Percentiles rank a stretch among this genome's conserved stretches.
Conservation (phyloP, 2,329 filamentous ascomycete genomes). For the Fusarium camptoceras region DNA sequence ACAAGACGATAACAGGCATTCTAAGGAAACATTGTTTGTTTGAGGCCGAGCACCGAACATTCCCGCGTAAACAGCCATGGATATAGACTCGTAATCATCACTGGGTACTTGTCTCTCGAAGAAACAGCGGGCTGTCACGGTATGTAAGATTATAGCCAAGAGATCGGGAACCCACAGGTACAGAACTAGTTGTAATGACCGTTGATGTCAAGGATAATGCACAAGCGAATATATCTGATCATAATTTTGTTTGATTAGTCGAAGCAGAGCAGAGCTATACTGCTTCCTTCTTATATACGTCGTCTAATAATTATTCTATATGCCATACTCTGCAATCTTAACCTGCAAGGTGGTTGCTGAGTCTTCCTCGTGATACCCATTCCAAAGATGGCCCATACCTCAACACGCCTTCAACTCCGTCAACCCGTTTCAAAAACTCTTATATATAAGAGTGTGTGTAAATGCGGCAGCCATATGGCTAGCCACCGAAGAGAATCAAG, state of each 20-base stretch:
- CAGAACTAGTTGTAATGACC: background rate
- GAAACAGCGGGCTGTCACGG: background rate
- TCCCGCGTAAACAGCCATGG: background rate
- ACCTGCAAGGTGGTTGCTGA: conserved; percentile 23
- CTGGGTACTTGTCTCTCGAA: background rate
- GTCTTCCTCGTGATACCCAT: conserved; percentile 41
- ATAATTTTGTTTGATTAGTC: conserved; percentile 33
- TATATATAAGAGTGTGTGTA: conserved; percentile 12
- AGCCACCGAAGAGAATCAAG: conserved; percentile 24
- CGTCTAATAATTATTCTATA: conserved; percentile 39
- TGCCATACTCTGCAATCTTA: conserved; percentile 29
- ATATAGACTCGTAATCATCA: background rate
- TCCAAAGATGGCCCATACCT: conserved; percentile 32
- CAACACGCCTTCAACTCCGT: conserved; percentile 41
- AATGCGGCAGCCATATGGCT: conserved; percentile 23
- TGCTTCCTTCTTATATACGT: conserved; percentile 39
- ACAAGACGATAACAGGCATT: conserved; percentile 14
- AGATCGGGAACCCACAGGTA: background rate
- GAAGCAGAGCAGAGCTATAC: conserved; percentile 36
- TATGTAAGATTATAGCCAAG: background rate
- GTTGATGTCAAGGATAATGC: background rate
- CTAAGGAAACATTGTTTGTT: conserved; percentile 23
- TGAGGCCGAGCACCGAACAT: conserved; percentile 16
- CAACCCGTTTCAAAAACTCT: conserved; percentile 27
- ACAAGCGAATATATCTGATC: conserved; percentile 12